These are phyloP conservation scores for Tuber brumale DNA, from an alignment of 495 filamentous ascomycete genomes.

Conservation along the genomic window DNA sequence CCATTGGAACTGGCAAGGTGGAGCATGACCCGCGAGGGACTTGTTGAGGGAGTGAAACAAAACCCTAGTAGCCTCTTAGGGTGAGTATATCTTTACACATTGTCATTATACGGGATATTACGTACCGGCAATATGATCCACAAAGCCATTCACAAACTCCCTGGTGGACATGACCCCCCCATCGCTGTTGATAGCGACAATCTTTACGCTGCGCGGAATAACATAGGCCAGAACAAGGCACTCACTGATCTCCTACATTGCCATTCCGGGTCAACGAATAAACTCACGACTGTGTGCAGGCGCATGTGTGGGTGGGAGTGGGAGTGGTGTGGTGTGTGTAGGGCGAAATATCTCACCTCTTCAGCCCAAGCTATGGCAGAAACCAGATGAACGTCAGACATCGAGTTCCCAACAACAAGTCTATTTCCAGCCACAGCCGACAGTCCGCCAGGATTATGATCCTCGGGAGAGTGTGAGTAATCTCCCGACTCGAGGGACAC, in stretches of 20 bases:
- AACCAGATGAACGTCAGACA: slow-evolving; percentile 38
- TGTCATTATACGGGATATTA: slow-evolving; percentile 23
- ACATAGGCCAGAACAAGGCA: slow-evolving; percentile 38
- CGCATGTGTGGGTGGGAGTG: not conserved
- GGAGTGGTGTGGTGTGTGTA: not conserved
- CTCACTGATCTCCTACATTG: slow-evolving; percentile 33
- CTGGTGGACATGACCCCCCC: slow-evolving; percentile 33
- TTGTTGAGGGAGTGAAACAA: slow-evolving; percentile 36
- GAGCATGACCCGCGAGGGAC: slow-evolving; percentile 28
- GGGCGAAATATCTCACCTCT: slow-evolving; percentile 21
- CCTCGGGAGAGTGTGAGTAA: slow-evolving; percentile 10
- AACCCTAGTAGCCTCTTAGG: slow-evolving; percentile 27
- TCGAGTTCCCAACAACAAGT: slow-evolving; percentile 31
- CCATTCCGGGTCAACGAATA: slow-evolving; percentile 34
- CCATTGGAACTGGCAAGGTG: slow-evolving; percentile 36
- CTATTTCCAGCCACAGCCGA: slow-evolving; percentile 26
- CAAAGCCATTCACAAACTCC: slow-evolving; percentile 40
- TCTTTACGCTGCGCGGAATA: slow-evolving; percentile 34
- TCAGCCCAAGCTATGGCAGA: slow-evolving; percentile 36
- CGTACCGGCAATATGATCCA: slow-evolving; percentile 40
- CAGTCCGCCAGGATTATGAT: slow-evolving; percentile 2
- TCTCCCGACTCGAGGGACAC: slow-evolving; percentile 28
- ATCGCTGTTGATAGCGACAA: slow-evolving; percentile 36
- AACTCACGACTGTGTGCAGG: slow-evolving; percentile 21
- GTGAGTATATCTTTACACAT: slow-evolving; percentile 3